These are phyloP conservation scores for Hygrophila difformis DNA, from an alignment of 257 asterid species.

Conservation along the genomic window DNA sequence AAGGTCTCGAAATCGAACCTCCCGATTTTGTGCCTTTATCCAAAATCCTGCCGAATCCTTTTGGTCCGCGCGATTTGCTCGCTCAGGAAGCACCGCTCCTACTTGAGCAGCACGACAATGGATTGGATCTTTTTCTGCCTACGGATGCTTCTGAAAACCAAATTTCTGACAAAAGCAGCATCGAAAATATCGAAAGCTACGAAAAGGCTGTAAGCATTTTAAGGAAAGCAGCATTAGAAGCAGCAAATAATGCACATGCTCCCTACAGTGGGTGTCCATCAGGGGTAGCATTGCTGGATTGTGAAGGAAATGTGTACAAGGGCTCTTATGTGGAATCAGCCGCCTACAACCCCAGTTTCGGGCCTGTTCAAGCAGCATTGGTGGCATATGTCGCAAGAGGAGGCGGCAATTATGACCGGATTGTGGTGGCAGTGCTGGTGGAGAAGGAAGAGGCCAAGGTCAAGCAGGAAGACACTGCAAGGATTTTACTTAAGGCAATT, in stretches of 20 bases:
- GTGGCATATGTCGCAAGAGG: conserved; percentile 64
- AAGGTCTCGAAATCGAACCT: not conserved
- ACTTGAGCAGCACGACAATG: conserved; percentile 51
- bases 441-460: conserved; percentile 54
- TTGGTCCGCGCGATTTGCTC: conserved; percentile 75
- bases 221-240: conserved; percentile 47
- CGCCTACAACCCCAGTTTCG: conserved; percentile 80
- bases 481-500: conserved; percentile 49
- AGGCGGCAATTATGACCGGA: conserved; percentile 61
- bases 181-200: conserved; percentile 23
- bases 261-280: conserved; percentile 84
- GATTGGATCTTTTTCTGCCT: conserved; percentile 18
- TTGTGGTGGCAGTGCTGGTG: conserved; percentile 79
- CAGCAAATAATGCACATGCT: conserved; percentile 76
- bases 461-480: conserved; percentile 61
- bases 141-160: conserved; percentile 3
- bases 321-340: conserved; percentile 86
- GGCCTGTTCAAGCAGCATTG: conserved; percentile 84
- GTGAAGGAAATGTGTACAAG: conserved; percentile 55
- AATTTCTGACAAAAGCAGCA: conserved; percentile 18
- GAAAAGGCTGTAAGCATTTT: conserved; percentile 19
- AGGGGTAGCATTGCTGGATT: conserved; percentile 79
- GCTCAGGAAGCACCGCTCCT: conserved; percentile 53
- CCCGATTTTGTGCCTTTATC: conserved; percentile 37
- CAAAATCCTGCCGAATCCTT: conserved; percentile 54